A percentile compares a stretch with the other conserved stretches of the same genome.
These are phyloP conservation scores for Boletellus dicymbophilus DNA, from an alignment of 1,284 basidiomycete genomes.

Conservation along the genomic window DNA sequence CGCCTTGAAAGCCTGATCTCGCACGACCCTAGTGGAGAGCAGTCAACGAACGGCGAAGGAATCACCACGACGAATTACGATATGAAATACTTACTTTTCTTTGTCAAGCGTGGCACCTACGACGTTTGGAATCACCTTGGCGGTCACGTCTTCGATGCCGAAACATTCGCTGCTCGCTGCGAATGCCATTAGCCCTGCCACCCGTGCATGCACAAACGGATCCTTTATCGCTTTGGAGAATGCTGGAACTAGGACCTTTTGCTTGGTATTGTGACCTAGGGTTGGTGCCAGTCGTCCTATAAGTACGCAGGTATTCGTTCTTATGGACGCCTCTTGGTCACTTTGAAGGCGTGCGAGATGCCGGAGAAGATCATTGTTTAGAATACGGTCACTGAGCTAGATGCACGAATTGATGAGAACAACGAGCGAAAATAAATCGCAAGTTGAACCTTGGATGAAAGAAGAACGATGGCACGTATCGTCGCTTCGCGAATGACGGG, in stretches of 20 bases:
- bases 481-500: slow-evolving; percentile 95
- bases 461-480: slow-evolving; percentile 82
- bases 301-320: slow-evolving; percentile 97
- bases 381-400: slow-evolving; percentile 85
- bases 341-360: slow-evolving; percentile 92
- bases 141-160: slow-evolving; percentile 86
- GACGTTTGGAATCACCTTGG: slow-evolving; percentile 87
- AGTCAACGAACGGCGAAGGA: slow-evolving; percentile 14
- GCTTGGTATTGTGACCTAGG: slow-evolving; percentile 86
- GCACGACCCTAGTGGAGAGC: slow-evolving; percentile 67
- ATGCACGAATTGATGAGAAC: not conserved
- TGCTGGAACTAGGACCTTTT: slow-evolving; percentile 95
- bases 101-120: slow-evolving; percentile 82
- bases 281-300: slow-evolving; percentile 89
- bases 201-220: slow-evolving; percentile 89
- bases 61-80: not conserved
- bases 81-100: slow-evolving; percentile 65
- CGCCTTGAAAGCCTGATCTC: slow-evolving; percentile 94
- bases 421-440: not conserved
- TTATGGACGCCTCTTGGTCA: slow-evolving; percentile 91
- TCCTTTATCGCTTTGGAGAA: slow-evolving; percentile 93
- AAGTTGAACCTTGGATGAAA: slow-evolving; percentile 78
- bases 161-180: slow-evolving; percentile 95
- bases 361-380: slow-evolving; percentile 96
- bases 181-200: slow-evolving; percentile 94